Conservation (phyloP, 306 rosid genomes). For the Malus sylvestris region DNA sequence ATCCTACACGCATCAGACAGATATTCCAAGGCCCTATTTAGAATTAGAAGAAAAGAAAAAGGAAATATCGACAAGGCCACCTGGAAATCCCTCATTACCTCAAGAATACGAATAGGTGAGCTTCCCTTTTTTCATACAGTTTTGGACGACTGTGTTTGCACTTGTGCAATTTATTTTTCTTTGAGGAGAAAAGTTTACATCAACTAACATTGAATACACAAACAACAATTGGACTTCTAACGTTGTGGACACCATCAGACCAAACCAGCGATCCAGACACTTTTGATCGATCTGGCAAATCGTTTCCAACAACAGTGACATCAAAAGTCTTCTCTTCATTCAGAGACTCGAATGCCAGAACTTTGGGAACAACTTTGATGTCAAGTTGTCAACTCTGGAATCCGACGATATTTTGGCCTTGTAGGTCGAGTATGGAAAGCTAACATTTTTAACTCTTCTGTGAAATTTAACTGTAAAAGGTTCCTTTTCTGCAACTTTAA, state of each 20-base stretch:
- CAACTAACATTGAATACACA: not conserved
- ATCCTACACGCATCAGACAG: too few species aligned
- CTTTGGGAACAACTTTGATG: conserved; percentile 14
- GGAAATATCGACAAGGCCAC: too few species aligned
- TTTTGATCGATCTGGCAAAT: too few species aligned
- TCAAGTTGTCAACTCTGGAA: conserved; percentile 1
- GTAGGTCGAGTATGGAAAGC: not conserved
- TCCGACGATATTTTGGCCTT: not conserved
- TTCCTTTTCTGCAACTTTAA: not conserved
- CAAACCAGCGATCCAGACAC: not conserved
- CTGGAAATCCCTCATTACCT: too few species aligned
- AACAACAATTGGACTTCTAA: not conserved
- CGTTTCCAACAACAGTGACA: not conserved
- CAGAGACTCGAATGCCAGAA: not conserved
- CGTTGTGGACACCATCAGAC: not conserved
- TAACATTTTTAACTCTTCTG: conserved; percentile 34
- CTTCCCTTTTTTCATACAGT: too few species aligned
- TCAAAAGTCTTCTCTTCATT: not conserved
- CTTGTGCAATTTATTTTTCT: too few species aligned
- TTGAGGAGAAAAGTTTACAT: too few species aligned
- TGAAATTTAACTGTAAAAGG: conserved; percentile 1
- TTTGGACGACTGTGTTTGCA: too few species aligned
- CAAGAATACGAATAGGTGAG: too few species aligned
- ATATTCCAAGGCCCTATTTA: too few species aligned
- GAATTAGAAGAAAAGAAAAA: too few species aligned